A percentile compares a stretch with the other conserved stretches of the same genome.
These are phyloP conservation scores for Candida ipomoeae DNA, from an alignment of 805 yeast species.

Conservation along the genomic window DNA sequence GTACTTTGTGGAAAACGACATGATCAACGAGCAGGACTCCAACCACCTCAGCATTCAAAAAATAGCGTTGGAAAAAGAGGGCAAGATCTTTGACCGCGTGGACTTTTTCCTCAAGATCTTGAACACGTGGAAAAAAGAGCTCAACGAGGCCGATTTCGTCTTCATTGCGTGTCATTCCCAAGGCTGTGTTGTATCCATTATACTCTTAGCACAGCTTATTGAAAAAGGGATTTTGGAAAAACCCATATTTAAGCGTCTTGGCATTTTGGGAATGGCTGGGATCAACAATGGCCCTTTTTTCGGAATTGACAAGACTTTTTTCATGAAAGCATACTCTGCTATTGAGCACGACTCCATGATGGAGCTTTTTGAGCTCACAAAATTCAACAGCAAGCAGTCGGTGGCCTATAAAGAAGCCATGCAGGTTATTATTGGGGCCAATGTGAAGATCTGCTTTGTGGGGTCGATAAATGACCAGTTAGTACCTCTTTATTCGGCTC, in stretches of 20 bases:
- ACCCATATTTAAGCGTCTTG: slow-evolving; percentile 47
- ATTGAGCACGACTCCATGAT: slow-evolving; percentile 82
- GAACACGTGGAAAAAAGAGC: slow-evolving; percentile 58
- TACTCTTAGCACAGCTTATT: slow-evolving; percentile 68
- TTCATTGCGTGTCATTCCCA: slow-evolving; percentile 94
- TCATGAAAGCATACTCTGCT: slow-evolving; percentile 84
- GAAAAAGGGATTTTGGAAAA: slow-evolving; percentile 46
- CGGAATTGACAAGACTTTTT: slow-evolving; percentile 78
- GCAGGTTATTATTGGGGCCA: slow-evolving; percentile 57
- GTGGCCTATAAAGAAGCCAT: slow-evolving; percentile 65
- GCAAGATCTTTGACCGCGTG: slow-evolving; percentile 82
- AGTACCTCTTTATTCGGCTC: slow-evolving; percentile 87
- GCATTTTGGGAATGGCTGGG: slow-evolving; percentile 92
- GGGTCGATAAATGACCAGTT: slow-evolving; percentile 93
- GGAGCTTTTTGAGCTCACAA: slow-evolving; percentile 87
- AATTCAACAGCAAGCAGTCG: slow-evolving; percentile 67
- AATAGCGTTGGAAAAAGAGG: slow-evolving; percentile 92
- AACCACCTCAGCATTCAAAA: slow-evolving; percentile 60
- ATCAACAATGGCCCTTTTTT: slow-evolving; percentile 90
- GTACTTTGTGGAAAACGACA: slow-evolving; percentile 48
- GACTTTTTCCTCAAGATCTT: slow-evolving; percentile 71
- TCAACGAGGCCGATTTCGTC: slow-evolving; percentile 73
- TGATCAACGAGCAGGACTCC: slow-evolving; percentile 31
- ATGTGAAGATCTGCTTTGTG: slow-evolving; percentile 74
- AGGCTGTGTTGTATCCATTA: slow-evolving; percentile 88